phyloP scores from a whole-genome alignment of 257 asterid species.

The Plantago ovata region DNA sequence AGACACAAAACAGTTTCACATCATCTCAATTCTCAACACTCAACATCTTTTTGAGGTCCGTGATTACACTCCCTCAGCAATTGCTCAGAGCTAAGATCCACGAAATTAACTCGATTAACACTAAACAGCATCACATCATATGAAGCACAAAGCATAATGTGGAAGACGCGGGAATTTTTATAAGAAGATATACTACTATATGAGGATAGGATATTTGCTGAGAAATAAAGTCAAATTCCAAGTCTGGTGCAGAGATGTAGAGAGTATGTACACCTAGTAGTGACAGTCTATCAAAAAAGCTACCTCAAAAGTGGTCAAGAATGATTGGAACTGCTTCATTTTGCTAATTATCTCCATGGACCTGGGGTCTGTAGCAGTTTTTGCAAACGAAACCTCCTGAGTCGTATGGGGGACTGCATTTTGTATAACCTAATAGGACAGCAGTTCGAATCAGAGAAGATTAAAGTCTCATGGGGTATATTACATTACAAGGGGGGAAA shows the following conservation, averaged over 20 bases:
- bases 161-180: too few relatives aligned
- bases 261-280: background rate
- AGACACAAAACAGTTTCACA: too few relatives aligned
- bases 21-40: too few relatives aligned
- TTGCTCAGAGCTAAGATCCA: too few relatives aligned
- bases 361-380: slow-evolving; percentile 42
- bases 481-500: background rate
- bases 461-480: slow-evolving; percentile 23
- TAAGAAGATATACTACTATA: too few relatives aligned
- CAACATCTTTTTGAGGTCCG: too few relatives aligned
- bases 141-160: too few relatives aligned
- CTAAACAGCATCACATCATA: too few relatives aligned
- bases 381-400: slow-evolving; percentile 61
- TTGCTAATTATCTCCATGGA: slow-evolving; percentile 45
- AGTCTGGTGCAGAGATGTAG: background rate
- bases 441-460: slow-evolving; percentile 3
- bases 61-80: too few relatives aligned
- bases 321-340: slow-evolving; percentile 56
- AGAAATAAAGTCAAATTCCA: slow-evolving; percentile 6
- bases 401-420: slow-evolving; percentile 64
- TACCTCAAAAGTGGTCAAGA: slow-evolving; percentile 83
- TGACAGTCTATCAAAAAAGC: background rate
- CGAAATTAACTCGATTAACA: too few relatives aligned
- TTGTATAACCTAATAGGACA: slow-evolving; percentile 52
- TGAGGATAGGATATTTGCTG: background rate